Conservation (phyloP, 495 filamentous ascomycete genomes). For the Penicillium goetzii region DNA sequence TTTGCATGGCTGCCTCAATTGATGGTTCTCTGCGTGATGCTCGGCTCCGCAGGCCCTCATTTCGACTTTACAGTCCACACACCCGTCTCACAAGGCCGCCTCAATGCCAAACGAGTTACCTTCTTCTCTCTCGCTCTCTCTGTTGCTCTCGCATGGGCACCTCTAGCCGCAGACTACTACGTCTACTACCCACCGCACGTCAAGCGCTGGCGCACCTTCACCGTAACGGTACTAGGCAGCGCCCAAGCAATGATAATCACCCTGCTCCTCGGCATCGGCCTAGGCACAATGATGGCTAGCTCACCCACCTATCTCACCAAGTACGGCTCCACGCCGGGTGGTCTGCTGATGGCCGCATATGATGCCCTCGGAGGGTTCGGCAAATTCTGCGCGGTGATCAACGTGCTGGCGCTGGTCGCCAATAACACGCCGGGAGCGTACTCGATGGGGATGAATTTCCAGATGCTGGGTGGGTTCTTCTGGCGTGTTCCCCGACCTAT, state of each 20-base stretch:
- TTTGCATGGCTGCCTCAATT: slow-evolving; percentile 72
- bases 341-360: slow-evolving; percentile 68
- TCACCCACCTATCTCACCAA: slow-evolving; percentile 57
- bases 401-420: slow-evolving; percentile 68
- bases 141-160: slow-evolving; percentile 57
- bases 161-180: slow-evolving; percentile 58
- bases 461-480: slow-evolving; percentile 66
- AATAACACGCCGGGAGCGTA: slow-evolving; percentile 74
- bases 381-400: slow-evolving; percentile 68
- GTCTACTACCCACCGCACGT: slow-evolving; percentile 60
- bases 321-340: slow-evolving; percentile 62
- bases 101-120: slow-evolving; percentile 62
- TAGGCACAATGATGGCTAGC: slow-evolving; percentile 61
- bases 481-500: slow-evolving; percentile 70
- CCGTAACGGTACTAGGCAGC: slow-evolving; percentile 55
- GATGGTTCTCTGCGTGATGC: slow-evolving; percentile 66
- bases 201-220: slow-evolving; percentile 47
- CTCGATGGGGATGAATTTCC: slow-evolving; percentile 73
- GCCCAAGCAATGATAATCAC: slow-evolving; percentile 57
- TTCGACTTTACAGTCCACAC: slow-evolving; percentile 60
- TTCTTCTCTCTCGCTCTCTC: slow-evolving; percentile 67
- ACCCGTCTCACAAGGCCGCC: slow-evolving; percentile 37
- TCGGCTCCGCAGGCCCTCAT: slow-evolving; percentile 65
- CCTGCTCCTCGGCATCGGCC: slow-evolving; percentile 71
- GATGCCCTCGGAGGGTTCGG: slow-evolving; percentile 66